phyloP scores from a whole-genome alignment of 2,329 filamentous ascomycete species.

The Hypoxylon sp. region DNA sequence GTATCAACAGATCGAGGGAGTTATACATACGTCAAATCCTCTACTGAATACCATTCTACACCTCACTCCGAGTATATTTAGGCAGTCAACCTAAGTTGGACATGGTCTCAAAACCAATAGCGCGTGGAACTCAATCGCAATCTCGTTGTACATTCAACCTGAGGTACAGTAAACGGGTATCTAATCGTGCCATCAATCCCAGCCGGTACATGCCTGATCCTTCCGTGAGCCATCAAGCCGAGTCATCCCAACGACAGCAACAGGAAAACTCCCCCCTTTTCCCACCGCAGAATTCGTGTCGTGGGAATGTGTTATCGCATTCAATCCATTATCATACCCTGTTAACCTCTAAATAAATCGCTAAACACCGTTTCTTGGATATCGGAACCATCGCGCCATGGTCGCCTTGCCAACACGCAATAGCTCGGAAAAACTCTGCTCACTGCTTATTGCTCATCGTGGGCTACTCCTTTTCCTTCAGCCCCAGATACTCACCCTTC shows the following conservation, averaged over 20 bases:
- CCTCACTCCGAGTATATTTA: not conserved
- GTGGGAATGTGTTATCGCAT: constrained; percentile 13
- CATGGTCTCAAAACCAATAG: not conserved
- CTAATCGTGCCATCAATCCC: constrained; percentile 42
- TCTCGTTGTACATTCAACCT: constrained; percentile 36
- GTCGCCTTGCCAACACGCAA: not conserved
- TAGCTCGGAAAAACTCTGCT: not conserved
- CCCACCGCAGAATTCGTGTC: constrained; percentile 10
- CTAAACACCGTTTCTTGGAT: constrained; percentile 3
- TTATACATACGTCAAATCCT: constrained; percentile 1
- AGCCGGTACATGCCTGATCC: constrained; percentile 17
- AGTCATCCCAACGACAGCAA: constrained; percentile 18
- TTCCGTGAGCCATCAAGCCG: constrained; percentile 13
- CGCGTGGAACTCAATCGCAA: constrained; percentile 10
- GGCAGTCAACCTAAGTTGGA: not conserved
- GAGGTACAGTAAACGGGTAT: constrained; percentile 44
- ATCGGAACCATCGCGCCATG: not conserved
- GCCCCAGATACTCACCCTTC: constrained; percentile 47
- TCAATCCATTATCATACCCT: constrained; percentile 28
- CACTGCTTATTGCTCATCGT: not conserved
- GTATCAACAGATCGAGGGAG: not conserved
- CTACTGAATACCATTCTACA: not conserved
- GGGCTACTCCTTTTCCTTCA: constrained; percentile 34
- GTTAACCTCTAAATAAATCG: constrained; percentile 14
- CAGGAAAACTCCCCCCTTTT: not conserved